phyloP scores from a whole-genome alignment of 345 rosid genomes.

The Carallia pectinifolia region DNA sequence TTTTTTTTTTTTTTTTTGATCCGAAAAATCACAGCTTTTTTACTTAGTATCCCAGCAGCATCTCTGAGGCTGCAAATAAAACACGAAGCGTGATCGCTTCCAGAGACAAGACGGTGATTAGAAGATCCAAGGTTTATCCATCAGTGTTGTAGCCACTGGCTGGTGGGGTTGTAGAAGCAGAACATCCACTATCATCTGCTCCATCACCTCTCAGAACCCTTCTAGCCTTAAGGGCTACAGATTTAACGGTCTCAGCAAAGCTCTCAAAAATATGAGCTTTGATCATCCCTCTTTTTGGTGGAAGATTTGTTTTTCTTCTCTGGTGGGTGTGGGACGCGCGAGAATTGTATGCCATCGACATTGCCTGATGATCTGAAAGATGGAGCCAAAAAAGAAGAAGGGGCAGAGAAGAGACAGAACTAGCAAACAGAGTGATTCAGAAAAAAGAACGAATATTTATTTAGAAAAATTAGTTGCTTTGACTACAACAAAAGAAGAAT shows the following conservation, averaged over 20 bases:
- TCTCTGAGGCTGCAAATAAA: no score
- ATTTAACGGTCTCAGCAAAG: conserved; percentile 11
- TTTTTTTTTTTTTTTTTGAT: no score
- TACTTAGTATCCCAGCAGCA: no score
- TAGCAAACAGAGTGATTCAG: no score
- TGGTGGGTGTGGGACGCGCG: background rate
- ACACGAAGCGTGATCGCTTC: background rate
- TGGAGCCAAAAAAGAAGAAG: no score
- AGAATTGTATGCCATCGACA: conserved; percentile 14
- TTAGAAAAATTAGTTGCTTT: no score
- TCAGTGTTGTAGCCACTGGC: conserved; percentile 16
- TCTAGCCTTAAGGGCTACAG: conserved; percentile 14
- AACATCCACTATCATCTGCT: background rate
- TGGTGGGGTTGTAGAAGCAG: conserved; percentile 19
- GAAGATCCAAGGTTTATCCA: background rate
- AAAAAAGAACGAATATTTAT: no score
- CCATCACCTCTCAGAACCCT: background rate
- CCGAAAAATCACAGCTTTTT: no score
- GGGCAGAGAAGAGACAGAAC: no score
- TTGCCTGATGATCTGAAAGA: no score
- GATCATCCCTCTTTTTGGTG: conserved; percentile 40
- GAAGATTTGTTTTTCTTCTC: background rate
- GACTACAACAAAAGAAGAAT: no score
- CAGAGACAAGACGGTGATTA: no score
- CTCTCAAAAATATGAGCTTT: conserved; percentile 38